Conservation (phyloP, 2,329 filamentous ascomycete species). For the Paecilomyces sp. region DNA sequence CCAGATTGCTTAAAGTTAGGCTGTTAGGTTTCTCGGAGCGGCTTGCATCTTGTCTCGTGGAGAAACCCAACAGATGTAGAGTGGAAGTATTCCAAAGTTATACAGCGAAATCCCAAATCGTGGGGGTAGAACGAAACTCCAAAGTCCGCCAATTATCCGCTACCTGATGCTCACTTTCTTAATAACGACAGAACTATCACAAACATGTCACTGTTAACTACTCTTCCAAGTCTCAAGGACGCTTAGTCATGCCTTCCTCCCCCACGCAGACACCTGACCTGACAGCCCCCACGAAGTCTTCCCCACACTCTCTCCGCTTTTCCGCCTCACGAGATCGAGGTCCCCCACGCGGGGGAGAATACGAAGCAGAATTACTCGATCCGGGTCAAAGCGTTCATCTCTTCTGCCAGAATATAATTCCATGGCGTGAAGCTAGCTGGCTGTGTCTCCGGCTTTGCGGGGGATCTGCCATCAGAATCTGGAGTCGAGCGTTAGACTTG, state of each 20-base stretch:
- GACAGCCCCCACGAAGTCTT: not conserved
- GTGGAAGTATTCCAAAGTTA: no score
- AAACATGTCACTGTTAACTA: no score
- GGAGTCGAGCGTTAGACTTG: not conserved
- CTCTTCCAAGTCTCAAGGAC: no score
- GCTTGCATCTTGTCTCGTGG: not conserved
- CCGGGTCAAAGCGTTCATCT: not conserved
- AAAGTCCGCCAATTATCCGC: no score
- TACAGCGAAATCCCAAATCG: no score
- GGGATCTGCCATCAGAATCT: not conserved
- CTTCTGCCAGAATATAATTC: not conserved
- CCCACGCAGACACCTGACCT: not conserved
- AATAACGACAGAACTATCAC: no score
- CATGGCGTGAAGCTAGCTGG: not conserved
- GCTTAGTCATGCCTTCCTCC: not conserved
- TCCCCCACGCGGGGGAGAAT: not conserved
- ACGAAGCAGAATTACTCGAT: not conserved
- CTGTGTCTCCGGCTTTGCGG: not conserved
- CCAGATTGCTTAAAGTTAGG: not conserved
- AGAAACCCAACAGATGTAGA: no score
- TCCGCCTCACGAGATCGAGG: not conserved
- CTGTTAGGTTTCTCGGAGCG: not conserved
- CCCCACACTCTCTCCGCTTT: not conserved
- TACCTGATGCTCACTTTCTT: no score
- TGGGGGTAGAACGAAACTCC: no score